These are phyloP conservation scores for Senecio squalidus DNA, from an alignment of 140 eudicot species.

Conservation along the genomic window DNA sequence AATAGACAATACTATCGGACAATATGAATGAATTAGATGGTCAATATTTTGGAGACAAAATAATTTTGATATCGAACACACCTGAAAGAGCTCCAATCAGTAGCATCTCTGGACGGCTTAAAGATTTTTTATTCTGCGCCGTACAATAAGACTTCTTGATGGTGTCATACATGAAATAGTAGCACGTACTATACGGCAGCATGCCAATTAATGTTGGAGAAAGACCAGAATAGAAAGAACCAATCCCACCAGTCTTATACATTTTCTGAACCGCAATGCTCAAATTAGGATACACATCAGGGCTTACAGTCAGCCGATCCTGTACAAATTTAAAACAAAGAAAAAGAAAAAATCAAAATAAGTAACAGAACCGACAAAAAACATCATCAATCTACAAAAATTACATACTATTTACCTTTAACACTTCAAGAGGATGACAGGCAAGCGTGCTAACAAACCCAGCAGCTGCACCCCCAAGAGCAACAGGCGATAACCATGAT, in stretches of 20 bases:
- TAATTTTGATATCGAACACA: constrained; percentile 16
- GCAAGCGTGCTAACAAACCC: constrained; percentile 85
- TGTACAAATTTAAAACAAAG: constrained; percentile 17
- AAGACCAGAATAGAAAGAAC: constrained; percentile 77
- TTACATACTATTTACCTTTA: constrained; percentile 50
- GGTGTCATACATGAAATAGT: constrained; percentile 93
- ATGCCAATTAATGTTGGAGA: constrained; percentile 87
- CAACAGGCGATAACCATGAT: constrained; percentile 89
- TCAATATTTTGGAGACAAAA: neutral
- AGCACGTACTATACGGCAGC: constrained; percentile 96
- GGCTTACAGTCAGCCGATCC: constrained; percentile 90
- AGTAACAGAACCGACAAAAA: neutral
- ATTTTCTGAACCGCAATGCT: constrained; percentile 66
- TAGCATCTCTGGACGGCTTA: constrained; percentile 85
- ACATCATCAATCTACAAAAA: neutral
- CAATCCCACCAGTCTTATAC: constrained; percentile 64
- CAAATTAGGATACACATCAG: constrained; percentile 67
- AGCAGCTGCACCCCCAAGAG: constrained; percentile 96
- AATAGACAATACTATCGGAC: too few species aligned
- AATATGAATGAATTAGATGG: too few species aligned
- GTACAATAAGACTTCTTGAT: constrained; percentile 74
- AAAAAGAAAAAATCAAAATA: neutral
- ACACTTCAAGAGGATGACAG: constrained; percentile 96
- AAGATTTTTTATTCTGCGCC: constrained; percentile 61
- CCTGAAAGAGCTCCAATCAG: constrained; percentile 91